These are phyloP conservation scores for Penicillium coffeae DNA, from an alignment of 495 filamentous ascomycete genomes.

Conservation along the genomic window DNA sequence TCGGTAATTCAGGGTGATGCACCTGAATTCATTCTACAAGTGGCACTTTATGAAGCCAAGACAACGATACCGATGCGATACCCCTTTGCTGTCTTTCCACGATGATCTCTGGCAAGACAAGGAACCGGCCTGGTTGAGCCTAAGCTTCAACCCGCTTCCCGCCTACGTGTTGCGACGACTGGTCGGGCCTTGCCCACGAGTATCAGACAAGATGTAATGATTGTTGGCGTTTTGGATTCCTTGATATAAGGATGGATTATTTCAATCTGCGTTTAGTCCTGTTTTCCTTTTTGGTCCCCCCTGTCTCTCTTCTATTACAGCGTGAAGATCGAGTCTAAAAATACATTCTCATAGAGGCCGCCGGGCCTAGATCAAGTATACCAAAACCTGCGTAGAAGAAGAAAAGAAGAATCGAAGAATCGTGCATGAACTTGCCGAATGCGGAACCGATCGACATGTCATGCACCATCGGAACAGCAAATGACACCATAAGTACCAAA, in stretches of 20 bases:
- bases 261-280: neutral
- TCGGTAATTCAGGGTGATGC: slow-evolving; percentile 19
- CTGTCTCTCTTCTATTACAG: neutral
- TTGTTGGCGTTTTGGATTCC: slow-evolving; percentile 17
- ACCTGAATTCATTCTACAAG: neutral
- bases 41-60: slow-evolving; percentile 12
- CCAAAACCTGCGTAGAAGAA: no score
- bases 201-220: slow-evolving; percentile 8
- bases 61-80: slow-evolving; percentile 25
- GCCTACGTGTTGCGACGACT: no score
- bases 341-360: neutral
- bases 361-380: neutral
- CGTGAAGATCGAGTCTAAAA: neutral
- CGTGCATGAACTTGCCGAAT: no score
- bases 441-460: slow-evolving; percentile 9
- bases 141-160: no score
- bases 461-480: slow-evolving; percentile 10
- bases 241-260: slow-evolving; percentile 4
- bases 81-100: slow-evolving; percentile 14
- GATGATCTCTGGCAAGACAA: no score
- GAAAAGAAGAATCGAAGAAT: no score
- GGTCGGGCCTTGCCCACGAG: no score
- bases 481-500: slow-evolving; percentile 21
- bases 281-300: neutral
- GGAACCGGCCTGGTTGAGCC: no score